These are phyloP conservation scores for Rhodotorula graminis DNA, from an alignment of 768 basidiomycete genomes.

Conservation along the genomic window DNA sequence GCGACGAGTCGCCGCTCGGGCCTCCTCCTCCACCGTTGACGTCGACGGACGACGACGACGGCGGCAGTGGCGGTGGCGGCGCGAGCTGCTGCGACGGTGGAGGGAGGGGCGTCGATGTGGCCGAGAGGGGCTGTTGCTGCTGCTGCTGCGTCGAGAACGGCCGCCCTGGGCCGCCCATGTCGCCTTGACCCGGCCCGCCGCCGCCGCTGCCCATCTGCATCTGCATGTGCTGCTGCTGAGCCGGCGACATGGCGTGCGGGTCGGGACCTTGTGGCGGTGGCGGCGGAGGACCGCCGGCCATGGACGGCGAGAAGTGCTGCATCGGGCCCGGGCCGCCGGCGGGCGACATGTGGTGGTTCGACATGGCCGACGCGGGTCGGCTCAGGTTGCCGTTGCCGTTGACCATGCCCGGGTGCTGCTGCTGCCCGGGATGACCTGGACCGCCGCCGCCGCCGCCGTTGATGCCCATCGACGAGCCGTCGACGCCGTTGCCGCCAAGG, in stretches of 20 bases:
- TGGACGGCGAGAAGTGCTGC: background rate
- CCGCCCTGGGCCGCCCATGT: background rate
- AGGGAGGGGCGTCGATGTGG: background rate
- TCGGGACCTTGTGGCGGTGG: background rate
- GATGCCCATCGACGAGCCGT: constrained; percentile 1
- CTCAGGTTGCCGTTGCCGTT: constrained; percentile 25
- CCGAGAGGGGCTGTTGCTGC: background rate
- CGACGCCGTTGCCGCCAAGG: background rate
- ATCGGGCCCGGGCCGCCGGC: background rate
- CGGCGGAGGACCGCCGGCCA: background rate
- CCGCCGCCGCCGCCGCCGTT: background rate
- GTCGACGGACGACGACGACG: background rate
- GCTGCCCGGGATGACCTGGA: too few species aligned
- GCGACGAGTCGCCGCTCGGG: background rate
- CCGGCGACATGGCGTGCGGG: background rate
- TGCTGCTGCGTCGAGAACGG: background rate
- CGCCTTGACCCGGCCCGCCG: too few species aligned
- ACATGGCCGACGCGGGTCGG: constrained; percentile 30
- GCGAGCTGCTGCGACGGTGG: constrained; percentile 5
- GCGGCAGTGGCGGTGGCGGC: background rate
- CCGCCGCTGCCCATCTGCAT: background rate
- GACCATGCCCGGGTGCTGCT: background rate
- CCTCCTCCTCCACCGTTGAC: background rate
- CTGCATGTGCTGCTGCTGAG: background rate
- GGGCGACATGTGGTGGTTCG: constrained; percentile 24